Conservation (phyloP, 768 basidiomycete genomes). For the Flagelloscypha sp. region DNA sequence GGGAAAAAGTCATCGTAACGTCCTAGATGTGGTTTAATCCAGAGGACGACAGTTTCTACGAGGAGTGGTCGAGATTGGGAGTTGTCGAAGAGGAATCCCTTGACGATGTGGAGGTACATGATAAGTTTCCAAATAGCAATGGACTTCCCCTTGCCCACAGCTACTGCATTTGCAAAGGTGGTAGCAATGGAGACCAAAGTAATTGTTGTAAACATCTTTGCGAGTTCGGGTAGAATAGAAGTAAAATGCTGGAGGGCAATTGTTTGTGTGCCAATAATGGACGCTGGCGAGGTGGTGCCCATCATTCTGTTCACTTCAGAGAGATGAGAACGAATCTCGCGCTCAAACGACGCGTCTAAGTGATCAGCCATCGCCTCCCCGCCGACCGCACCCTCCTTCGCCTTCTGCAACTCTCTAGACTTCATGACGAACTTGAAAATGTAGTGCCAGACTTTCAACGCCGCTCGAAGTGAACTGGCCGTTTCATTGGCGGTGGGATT, state of each 20-base stretch:
- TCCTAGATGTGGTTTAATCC: constrained; percentile 95
- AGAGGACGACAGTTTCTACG: constrained; percentile 81
- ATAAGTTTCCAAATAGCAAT: constrained; percentile 91
- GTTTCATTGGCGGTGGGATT: constrained; percentile 66
- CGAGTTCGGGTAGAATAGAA: constrained; percentile 80
- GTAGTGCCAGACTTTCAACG: constrained; percentile 95
- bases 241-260: constrained; percentile 91
- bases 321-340: constrained; percentile 72
- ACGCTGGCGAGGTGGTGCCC: constrained; percentile 64
- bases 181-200: constrained; percentile 86
- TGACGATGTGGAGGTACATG: constrained; percentile 88
- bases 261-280: constrained; percentile 95
- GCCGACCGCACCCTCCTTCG: constrained; percentile 69
- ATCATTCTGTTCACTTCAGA: constrained; percentile 83
- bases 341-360: constrained; percentile 76
- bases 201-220: constrained; percentile 68
- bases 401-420: constrained; percentile 82
- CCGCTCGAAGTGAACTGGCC: constrained; percentile 74
- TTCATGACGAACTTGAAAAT: constrained; percentile 91
- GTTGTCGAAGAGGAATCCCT: constrained; percentile 81
- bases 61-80: constrained; percentile 69
- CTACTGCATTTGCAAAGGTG: constrained; percentile 79
- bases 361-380: constrained; percentile 80
- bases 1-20: constrained; percentile 78
- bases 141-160: constrained; percentile 70